Conservation (phyloP, 129 eudicot genomes). For the Lactuca saligna region DNA sequence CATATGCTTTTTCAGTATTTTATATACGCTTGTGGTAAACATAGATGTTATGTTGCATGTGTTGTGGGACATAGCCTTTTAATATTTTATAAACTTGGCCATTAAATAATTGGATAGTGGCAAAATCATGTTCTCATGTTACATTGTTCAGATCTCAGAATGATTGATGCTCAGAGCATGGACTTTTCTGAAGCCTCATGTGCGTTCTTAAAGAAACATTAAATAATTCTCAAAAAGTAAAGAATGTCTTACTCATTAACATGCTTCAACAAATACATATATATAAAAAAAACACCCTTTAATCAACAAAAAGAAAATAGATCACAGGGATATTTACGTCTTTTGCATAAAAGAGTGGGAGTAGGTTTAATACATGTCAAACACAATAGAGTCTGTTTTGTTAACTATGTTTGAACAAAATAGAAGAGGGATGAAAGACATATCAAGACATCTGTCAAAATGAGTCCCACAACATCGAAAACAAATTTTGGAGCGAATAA, state of each 20-base stretch:
- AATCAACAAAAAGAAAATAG: background rate
- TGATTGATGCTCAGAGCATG: background rate
- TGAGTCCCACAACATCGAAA: slow-evolving; percentile 82
- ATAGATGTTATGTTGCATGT: background rate
- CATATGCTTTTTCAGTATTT: background rate
- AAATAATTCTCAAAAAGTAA: background rate
- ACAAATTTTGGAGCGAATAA: slow-evolving; percentile 94
- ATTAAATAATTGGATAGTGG: background rate
- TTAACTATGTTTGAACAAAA: slow-evolving; percentile 30
- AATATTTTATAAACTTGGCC: background rate
- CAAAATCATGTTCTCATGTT: background rate
- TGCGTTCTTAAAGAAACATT: background rate
- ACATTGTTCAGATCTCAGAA: background rate
- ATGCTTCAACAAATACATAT: too few species aligned
- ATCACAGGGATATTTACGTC: background rate
- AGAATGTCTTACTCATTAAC: background rate
- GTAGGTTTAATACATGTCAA: too few species aligned
- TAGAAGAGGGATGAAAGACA: slow-evolving; percentile 64
- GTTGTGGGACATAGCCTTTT: background rate
- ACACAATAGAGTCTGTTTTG: background rate
- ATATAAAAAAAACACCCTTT: too few species aligned
- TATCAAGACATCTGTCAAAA: slow-evolving; percentile 66
- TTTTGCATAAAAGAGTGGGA: background rate
- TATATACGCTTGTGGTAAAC: background rate
- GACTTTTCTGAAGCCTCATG: background rate